phyloP scores from a whole-genome alignment of 352 stramenopile species.

The Peronospora farinosa region DNA sequence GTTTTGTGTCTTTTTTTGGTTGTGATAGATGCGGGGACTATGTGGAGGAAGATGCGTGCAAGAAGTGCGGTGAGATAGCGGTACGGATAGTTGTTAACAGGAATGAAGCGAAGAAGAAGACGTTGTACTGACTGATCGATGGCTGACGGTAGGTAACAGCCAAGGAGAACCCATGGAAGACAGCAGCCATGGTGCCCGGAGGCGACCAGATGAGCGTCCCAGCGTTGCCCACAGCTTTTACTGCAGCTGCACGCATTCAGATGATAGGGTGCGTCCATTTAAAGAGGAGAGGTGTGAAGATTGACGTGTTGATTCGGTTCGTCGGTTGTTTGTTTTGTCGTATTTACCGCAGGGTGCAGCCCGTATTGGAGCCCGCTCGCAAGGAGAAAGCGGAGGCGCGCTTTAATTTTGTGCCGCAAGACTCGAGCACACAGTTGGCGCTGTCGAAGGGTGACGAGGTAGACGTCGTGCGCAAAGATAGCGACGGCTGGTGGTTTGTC shows the following conservation, averaged over 20 bases:
- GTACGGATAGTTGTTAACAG: slow-evolving; percentile 22
- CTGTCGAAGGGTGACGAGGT: slow-evolving; percentile 66
- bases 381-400: slow-evolving; percentile 67
- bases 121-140: background rate
- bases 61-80: slow-evolving; percentile 55
- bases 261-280: slow-evolving; percentile 37
- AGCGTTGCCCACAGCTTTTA: slow-evolving; percentile 64
- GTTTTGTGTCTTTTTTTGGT: background rate
- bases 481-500: slow-evolving; percentile 82
- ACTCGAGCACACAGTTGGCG: slow-evolving; percentile 57
- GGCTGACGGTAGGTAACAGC: slow-evolving; percentile 29
- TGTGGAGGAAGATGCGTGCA: slow-evolving; percentile 43
- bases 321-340: too few relatives aligned
- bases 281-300: background rate
- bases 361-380: slow-evolving; percentile 26
- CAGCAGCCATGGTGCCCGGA: slow-evolving; percentile 33
- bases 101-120: background rate
- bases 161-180: slow-evolving; percentile 48
- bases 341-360: slow-evolving; percentile 17
- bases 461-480: slow-evolving; percentile 76
- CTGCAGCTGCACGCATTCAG: slow-evolving; percentile 42
- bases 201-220: slow-evolving; percentile 36
- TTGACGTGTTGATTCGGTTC: slow-evolving; percentile 1
- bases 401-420: slow-evolving; percentile 75
- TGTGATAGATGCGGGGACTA: slow-evolving; percentile 48